Percentiles rank a stretch among this genome's conserved stretches.
phyloP scores from a whole-genome alignment of 192 early-diverging fungal genomes.

The Coemansia sp. region DNA sequence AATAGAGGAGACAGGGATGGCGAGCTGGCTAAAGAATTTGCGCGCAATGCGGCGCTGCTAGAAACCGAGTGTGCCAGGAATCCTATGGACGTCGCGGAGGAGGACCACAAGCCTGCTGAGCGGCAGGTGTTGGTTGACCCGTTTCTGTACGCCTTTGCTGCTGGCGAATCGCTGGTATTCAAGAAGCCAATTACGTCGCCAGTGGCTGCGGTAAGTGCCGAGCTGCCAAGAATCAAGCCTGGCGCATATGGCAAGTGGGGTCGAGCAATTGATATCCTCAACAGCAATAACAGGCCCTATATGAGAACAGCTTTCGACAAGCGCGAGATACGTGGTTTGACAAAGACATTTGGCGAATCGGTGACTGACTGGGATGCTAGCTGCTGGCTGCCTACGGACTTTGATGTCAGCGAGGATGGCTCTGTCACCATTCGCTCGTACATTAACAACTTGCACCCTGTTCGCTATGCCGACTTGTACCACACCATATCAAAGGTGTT shows the following conservation, averaged over 20 bases:
- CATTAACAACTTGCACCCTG: slow-evolving; percentile 7
- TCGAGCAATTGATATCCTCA: not conserved
- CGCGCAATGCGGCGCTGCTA: not conserved
- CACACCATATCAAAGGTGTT: not conserved
- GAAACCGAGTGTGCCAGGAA: not conserved
- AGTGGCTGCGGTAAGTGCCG: not conserved
- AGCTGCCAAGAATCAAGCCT: not conserved
- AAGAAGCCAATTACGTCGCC: not conserved
- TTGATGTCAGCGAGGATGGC: not conserved
- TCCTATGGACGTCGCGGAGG: not conserved
- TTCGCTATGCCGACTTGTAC: not conserved
- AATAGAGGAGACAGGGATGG: not conserved
- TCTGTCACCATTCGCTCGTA: not conserved
- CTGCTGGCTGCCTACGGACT: slow-evolving; percentile 3
- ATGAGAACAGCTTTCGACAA: not conserved
- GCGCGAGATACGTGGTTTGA: not conserved
- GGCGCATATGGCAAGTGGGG: not conserved
- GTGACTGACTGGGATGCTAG: not conserved
- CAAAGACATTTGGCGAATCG: not conserved
- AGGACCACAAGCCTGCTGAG: not conserved
- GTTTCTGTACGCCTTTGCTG: not conserved
- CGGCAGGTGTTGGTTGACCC: not conserved
- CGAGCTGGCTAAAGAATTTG: not conserved
- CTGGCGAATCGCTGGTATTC: not conserved
- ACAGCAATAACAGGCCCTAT: not conserved